A percentile compares a stretch with the other conserved stretches of the same genome.
Conservation (phyloP, 257 asterid species). For the Solanum clarkiae region DNA sequence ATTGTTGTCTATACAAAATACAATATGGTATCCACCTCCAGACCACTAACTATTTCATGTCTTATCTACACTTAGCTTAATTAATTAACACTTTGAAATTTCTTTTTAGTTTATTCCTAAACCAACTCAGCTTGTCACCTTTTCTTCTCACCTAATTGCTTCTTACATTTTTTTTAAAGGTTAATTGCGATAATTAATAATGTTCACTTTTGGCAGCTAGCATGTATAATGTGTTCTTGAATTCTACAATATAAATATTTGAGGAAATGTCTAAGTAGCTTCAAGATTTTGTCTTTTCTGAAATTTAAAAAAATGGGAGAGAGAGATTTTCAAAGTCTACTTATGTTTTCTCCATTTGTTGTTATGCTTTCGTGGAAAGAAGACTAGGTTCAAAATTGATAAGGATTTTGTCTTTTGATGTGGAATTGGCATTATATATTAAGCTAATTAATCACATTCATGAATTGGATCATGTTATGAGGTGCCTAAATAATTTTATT, state of each 20-base stretch:
- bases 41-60: slow-evolving; percentile 6
- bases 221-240: background rate
- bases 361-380: background rate
- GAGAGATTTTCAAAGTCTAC: background rate
- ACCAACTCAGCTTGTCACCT: slow-evolving; percentile 25
- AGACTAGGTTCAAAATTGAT: background rate
- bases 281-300: background rate
- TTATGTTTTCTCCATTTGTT: background rate
- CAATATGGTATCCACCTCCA: background rate
- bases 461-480: background rate
- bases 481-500: background rate
- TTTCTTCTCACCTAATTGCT: slow-evolving; percentile 6
- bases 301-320: too few species aligned
- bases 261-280: background rate
- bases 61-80: background rate
- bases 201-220: background rate
- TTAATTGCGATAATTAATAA: background rate
- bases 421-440: background rate
- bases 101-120: background rate
- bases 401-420: background rate
- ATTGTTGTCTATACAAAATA: background rate
- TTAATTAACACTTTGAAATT: background rate
- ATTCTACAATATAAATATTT: background rate
- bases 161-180: background rate
- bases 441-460: background rate